A percentile compares a stretch with the other conserved stretches of the same genome.
Conservation (phyloP, 805 yeast species). For the Kazachstania kunashirensis region DNA sequence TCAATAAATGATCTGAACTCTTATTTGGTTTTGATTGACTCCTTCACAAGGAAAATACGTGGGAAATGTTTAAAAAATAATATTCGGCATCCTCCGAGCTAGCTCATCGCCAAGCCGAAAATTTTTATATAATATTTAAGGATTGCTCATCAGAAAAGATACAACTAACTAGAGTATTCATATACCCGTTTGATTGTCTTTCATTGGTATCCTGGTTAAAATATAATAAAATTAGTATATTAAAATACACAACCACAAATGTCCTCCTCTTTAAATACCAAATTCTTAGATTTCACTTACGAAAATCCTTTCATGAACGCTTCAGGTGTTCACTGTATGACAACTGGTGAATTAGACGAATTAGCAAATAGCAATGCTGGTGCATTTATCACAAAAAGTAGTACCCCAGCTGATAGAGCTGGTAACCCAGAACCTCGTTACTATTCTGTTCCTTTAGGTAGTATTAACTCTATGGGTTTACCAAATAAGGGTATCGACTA, state of each 20-base stretch:
- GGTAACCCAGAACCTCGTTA: conserved; percentile 29
- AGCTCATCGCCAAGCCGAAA: background rate
- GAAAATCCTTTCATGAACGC: conserved; percentile 28
- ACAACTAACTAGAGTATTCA: too few species aligned
- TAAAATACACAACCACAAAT: background rate
- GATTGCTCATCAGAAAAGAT: too few species aligned
- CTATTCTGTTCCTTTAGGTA: conserved; percentile 24
- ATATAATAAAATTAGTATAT: too few species aligned
- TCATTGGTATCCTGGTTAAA: too few species aligned
- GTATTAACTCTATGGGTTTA: conserved; percentile 28
- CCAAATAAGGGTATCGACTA: conserved; percentile 27
- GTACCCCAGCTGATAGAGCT: conserved; percentile 19
- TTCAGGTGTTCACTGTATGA: conserved; percentile 28
- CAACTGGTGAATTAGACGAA: conserved; percentile 20
- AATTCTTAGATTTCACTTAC: conserved; percentile 14
- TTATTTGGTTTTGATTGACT: too few species aligned
- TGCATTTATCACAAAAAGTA: conserved; percentile 25
- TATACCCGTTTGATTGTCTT: too few species aligned
- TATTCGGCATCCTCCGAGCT: conserved; percentile 2
- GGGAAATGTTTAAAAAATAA: too few species aligned
- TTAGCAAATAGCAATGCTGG: conserved; percentile 20
- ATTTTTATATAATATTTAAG: background rate
- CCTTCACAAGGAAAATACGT: too few species aligned
- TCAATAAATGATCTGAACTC: too few species aligned
- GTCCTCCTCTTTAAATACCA: conserved; percentile 11